phyloP scores from a whole-genome alignment of 345 rosid genomes.

The Gossypium ekmanianum region DNA sequence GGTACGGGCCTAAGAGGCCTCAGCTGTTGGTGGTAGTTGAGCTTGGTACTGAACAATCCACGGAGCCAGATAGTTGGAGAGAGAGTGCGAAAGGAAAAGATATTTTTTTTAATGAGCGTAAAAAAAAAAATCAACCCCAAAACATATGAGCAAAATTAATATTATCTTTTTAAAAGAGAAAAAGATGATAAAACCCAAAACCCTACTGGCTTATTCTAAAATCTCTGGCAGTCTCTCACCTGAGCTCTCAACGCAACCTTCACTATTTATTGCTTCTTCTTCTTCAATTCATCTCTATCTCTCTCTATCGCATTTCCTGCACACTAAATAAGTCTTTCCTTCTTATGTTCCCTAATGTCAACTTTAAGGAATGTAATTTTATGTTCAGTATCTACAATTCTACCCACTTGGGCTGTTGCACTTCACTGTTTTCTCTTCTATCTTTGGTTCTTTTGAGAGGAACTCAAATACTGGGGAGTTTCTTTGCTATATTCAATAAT shows the following conservation, averaged over 20 bases:
- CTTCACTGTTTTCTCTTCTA: neutral
- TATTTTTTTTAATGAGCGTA: neutral
- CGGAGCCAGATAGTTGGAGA: neutral
- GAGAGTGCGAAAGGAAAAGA: neutral
- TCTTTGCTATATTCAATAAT: neutral
- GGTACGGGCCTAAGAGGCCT: neutral
- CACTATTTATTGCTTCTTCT: conserved; percentile 15
- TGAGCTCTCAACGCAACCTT: conserved; percentile 18
- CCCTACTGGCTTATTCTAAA: conserved; percentile 33
- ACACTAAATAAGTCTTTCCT: neutral
- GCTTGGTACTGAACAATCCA: neutral
- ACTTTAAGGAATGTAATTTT: conserved; percentile 1
- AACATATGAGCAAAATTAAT: neutral
- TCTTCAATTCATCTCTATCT: conserved; percentile 16
- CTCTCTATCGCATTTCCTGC: conserved; percentile 15
- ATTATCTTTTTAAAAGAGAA: neutral
- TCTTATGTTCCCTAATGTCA: neutral
- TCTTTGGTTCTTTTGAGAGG: neutral
- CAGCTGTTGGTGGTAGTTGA: neutral
- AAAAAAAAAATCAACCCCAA: neutral
- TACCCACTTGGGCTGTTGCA: conserved; percentile 1
- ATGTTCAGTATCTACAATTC: conserved; percentile 18
- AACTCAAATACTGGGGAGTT: neutral
- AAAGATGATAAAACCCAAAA: conserved; percentile 57
- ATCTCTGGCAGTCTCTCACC: neutral